Evolutionary conservation across 495 filamentous ascomycete species (phyloP).

Genomic region (Penicillium macrosclerotiorum): DNA sequence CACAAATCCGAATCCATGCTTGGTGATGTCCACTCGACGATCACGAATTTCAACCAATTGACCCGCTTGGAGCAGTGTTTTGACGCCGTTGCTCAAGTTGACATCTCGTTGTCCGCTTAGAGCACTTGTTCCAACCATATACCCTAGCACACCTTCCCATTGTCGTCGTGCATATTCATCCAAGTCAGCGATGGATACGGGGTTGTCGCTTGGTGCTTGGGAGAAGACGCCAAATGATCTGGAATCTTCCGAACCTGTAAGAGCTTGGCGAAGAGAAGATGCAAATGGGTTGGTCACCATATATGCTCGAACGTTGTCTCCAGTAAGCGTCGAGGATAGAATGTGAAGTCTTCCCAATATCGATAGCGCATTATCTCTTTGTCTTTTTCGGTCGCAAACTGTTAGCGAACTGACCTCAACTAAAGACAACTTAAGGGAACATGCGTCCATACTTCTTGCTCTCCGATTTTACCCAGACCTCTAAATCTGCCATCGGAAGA

Average conservation of each 20-base stretch:
- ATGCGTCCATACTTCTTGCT: conserved; percentile 56
- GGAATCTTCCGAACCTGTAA: conserved; percentile 82
- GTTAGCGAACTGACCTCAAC: conserved; percentile 1
- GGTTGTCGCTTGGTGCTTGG: conserved; percentile 51
- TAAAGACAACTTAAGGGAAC: neutral
- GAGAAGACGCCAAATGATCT: conserved; percentile 88
- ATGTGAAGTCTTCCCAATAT: conserved; percentile 84
- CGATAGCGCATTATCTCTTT: conserved; percentile 77
- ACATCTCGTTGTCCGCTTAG: conserved; percentile 46
- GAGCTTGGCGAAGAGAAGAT: conserved; percentile 70
- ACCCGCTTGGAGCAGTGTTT: conserved; percentile 72
- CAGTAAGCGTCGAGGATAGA: conserved; percentile 56
- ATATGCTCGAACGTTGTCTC: conserved; percentile 62
- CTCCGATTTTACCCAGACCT: conserved; percentile 76
- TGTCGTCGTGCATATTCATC: conserved; percentile 83
- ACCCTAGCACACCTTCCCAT: conserved; percentile 95
- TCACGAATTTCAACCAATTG: conserved; percentile 70
- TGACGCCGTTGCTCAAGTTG: conserved; percentile 74
- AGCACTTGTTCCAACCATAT: conserved; percentile 76
- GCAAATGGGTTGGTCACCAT: conserved; percentile 73
- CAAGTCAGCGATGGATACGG: conserved; percentile 65
- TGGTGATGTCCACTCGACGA: conserved; percentile 68
- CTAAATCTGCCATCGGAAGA: conserved; percentile 70
- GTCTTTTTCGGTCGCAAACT: conserved; percentile 35
- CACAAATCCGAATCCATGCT: conserved; percentile 89